Percentiles rank a stretch among this genome's conserved stretches.
Conservation (phyloP, 257 asterid species). For the Solanum sparsipilum region DNA sequence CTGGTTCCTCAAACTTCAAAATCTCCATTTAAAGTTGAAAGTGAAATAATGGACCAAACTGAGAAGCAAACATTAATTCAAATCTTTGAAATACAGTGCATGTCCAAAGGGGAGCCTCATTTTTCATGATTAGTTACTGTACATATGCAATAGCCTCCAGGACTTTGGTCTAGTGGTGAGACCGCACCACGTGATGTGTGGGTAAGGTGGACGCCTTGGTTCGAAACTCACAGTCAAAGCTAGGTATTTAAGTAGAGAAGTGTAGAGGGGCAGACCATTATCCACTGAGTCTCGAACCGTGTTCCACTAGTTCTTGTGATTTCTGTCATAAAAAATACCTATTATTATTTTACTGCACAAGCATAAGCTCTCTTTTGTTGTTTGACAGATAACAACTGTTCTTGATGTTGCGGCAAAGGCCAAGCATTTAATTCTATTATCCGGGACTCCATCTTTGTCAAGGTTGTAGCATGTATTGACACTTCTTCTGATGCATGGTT, state of each 20-base stretch:
- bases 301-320: neutral
- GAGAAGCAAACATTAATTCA: neutral
- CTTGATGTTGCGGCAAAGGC: slow-evolving; percentile 65
- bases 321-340: neutral
- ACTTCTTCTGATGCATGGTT: neutral
- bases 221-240: neutral
- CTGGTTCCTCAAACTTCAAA: neutral
- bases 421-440: slow-evolving; percentile 75
- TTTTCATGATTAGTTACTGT: neutral
- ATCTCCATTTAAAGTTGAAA: neutral
- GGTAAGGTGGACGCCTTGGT: neutral
- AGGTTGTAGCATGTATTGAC: slow-evolving; percentile 40
- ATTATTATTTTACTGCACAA: neutral
- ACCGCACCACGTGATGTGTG: neutral
- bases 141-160: neutral
- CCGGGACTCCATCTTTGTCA: slow-evolving; percentile 98
- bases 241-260: neutral
- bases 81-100: neutral
- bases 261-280: neutral
- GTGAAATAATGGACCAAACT: neutral
- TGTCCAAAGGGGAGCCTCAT: neutral
- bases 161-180: neutral
- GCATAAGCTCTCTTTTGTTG: neutral
- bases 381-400: slow-evolving; percentile 52
- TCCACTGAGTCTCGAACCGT: neutral